These are phyloP conservation scores for Candida awuae DNA, from an alignment of 805 yeast genomes.

Conservation along the genomic window DNA sequence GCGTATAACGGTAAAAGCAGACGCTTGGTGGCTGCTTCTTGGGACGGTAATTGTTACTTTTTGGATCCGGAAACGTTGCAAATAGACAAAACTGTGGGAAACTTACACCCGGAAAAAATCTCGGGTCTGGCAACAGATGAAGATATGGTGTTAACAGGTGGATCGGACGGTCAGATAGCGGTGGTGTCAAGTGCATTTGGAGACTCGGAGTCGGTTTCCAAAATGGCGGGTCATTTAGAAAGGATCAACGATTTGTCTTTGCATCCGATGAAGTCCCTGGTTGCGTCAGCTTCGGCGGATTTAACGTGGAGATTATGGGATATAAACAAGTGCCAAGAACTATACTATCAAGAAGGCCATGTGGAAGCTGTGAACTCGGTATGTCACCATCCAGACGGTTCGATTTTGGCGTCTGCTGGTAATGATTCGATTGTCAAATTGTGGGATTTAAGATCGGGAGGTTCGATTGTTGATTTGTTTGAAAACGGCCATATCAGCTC, in stretches of 20 bases:
- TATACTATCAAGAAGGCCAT: constrained; percentile 81
- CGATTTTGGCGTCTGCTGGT: constrained; percentile 70
- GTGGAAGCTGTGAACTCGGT: constrained; percentile 59
- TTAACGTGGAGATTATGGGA: constrained; percentile 90
- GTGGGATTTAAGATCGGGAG: constrained; percentile 86
- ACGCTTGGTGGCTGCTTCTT: constrained; percentile 60
- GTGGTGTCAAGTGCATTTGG: constrained; percentile 5
- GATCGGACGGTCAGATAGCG: constrained; percentile 36
- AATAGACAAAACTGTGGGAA: constrained; percentile 24
- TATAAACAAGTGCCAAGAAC: constrained; percentile 36
- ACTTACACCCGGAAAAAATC: constrained; percentile 52
- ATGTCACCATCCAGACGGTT: constrained; percentile 68
- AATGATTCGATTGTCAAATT: constrained; percentile 62
- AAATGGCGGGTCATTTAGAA: constrained; percentile 36
- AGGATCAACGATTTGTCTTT: constrained; percentile 55
- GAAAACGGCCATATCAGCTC: constrained; percentile 58
- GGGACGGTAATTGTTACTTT: constrained; percentile 69
- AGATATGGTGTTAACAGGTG: constrained; percentile 32
- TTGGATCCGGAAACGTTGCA: constrained; percentile 30
- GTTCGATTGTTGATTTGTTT: constrained; percentile 44
- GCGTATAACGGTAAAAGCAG: constrained; percentile 34
- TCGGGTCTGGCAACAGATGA: constrained; percentile 51
- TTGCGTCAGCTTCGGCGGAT: constrained; percentile 74
- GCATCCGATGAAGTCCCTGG: constrained; percentile 53
- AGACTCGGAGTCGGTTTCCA: not conserved